phyloP scores from a whole-genome alignment of 257 asterid species.

The Primulina huaijiensis region DNA sequence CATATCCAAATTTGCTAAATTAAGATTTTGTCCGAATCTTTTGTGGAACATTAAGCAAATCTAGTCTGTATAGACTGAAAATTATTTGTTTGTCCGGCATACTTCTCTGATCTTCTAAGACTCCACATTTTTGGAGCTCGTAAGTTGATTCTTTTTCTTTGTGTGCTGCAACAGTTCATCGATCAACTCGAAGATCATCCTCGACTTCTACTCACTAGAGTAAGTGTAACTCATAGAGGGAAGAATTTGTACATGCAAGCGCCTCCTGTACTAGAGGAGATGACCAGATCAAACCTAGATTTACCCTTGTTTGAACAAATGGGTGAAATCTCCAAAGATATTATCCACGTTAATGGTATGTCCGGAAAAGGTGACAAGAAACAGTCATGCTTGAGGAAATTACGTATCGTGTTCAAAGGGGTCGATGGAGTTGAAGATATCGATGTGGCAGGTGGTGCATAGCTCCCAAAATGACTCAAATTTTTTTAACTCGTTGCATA shows the following conservation, averaged over 20 bases:
- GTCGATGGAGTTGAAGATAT: slow-evolving; percentile 56
- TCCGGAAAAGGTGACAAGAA: slow-evolving; percentile 74
- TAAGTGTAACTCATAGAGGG: slow-evolving; percentile 69
- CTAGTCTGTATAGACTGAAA: not conserved
- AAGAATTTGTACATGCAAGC: slow-evolving; percentile 93
- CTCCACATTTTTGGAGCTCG: not conserved
- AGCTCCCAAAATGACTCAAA: slow-evolving; percentile 25
- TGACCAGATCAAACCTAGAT: slow-evolving; percentile 83
- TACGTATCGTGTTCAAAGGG: slow-evolving; percentile 72
- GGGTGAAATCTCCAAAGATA: slow-evolving; percentile 56
- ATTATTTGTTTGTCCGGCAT: not conserved
- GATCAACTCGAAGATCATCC: slow-evolving; percentile 83
- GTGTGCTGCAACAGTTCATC: slow-evolving; percentile 63
- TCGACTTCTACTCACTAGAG: slow-evolving; percentile 63
- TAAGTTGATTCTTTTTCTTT: slow-evolving; percentile 5
- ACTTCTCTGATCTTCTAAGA: not conserved
- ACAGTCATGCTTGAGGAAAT: slow-evolving; percentile 80
- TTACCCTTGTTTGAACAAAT: slow-evolving; percentile 64
- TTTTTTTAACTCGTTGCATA: slow-evolving; percentile 18
- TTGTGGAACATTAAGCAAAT: not conserved
- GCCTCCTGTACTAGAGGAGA: slow-evolving; percentile 86
- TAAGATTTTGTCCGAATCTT: too few species aligned
- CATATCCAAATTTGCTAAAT: not conserved
- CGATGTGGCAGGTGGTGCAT: slow-evolving; percentile 87
- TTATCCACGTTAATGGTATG: slow-evolving; percentile 72